phyloP scores from a whole-genome alignment of 768 basidiomycete species.

The Naematelia aurantialba region DNA sequence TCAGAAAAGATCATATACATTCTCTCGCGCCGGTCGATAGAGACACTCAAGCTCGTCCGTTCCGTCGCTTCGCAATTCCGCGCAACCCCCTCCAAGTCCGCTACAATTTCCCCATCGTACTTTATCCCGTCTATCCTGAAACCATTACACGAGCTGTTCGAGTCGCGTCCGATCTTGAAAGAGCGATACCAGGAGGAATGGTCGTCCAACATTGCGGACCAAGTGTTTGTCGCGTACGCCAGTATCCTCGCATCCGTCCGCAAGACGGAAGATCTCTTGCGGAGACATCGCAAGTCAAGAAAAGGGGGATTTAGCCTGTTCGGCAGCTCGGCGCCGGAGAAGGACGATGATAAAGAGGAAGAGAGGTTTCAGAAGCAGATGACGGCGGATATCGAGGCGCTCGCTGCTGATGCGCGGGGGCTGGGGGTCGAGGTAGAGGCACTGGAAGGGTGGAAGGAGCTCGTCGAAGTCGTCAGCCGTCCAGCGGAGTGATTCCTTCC shows the following conservation, averaged over 20 bases:
- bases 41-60: constrained; percentile 75
- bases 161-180: constrained; percentile 59
- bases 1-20: constrained; percentile 58
- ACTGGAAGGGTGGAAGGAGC: constrained; percentile 43
- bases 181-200: constrained; percentile 55
- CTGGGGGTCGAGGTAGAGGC: constrained; percentile 64
- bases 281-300: constrained; percentile 81
- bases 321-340: constrained; percentile 53
- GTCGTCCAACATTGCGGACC: constrained; percentile 62
- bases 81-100: constrained; percentile 64
- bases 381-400: constrained; percentile 78
- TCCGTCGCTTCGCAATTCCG: constrained; percentile 88
- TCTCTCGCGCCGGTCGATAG: constrained; percentile 74
- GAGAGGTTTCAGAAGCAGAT: constrained; percentile 82
- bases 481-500: constrained; percentile 21
- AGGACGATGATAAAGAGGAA: constrained; percentile 76
- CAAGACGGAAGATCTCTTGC: constrained; percentile 86
- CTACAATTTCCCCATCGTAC: constrained; percentile 68
- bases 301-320: constrained; percentile 77
- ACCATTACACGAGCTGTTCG: constrained; percentile 67
- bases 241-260: constrained; percentile 75
- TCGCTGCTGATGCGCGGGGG: constrained; percentile 69
- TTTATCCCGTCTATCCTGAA: constrained; percentile 77
- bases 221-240: constrained; percentile 66
- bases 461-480: constrained; percentile 41